Percentiles rank a stretch among this genome's conserved stretches.
Conservation (phyloP, 2,329 filamentous ascomycete species). For the Colletotrichum somersetense region DNA sequence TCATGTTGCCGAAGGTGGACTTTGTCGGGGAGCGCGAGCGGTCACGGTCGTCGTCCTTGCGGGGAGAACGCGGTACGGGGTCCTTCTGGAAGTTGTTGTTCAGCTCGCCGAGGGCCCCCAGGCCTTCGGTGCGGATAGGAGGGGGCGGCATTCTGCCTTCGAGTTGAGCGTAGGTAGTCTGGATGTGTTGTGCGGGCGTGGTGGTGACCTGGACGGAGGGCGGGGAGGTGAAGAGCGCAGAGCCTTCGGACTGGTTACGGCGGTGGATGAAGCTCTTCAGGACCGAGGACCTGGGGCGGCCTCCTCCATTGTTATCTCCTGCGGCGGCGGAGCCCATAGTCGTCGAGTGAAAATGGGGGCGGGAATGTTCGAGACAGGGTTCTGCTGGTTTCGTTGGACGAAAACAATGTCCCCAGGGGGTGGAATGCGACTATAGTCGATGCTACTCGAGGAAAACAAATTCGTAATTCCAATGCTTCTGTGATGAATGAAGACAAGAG, state of each 20-base stretch:
- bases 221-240: conserved; percentile 45
- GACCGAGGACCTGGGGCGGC: conserved; percentile 60
- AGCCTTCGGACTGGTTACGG: conserved; percentile 60
- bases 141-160: conserved; percentile 46
- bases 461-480: conserved; percentile 23
- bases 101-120: conserved; percentile 66
- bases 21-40: conserved; percentile 59
- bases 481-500: conserved; percentile 26
- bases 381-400: conserved; percentile 29
- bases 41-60: conserved; percentile 51
- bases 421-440: conserved; percentile 26
- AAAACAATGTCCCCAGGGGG: conserved; percentile 27
- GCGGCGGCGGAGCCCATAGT: conserved; percentile 35
- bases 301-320: conserved; percentile 40
- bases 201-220: conserved; percentile 43
- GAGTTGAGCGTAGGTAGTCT: conserved; percentile 38
- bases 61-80: conserved; percentile 52
- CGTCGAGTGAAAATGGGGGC: conserved; percentile 33
- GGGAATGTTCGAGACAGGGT: conserved; percentile 35
- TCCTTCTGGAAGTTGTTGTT: conserved; percentile 66
- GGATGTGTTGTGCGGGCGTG: conserved; percentile 42
- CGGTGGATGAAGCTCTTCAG: conserved; percentile 64
- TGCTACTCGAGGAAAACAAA: conserved; percentile 20
- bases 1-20: conserved; percentile 57
- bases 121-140: conserved; percentile 52